Conservation (phyloP, 345 rosid genomes). For the Gossypium mustelinum region DNA sequence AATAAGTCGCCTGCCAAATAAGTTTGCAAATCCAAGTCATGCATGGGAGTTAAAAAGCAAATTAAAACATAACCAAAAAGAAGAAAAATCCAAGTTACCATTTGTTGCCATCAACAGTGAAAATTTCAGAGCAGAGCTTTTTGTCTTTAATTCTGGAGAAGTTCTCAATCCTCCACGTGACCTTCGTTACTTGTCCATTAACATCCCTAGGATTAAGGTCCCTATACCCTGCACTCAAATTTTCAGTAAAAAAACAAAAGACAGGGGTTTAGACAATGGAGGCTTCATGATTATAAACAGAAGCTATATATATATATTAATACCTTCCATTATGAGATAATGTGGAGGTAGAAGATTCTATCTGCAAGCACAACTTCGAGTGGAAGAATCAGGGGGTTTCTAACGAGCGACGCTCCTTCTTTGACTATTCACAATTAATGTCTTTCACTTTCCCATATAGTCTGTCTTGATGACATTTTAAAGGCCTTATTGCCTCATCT, state of each 20-base stretch:
- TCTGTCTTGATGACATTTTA: too few species aligned
- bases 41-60: background rate
- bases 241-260: background rate
- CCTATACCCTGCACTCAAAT: background rate
- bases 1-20: constrained; percentile 50
- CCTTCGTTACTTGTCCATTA: background rate
- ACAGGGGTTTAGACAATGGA: background rate
- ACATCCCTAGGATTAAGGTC: too few species aligned
- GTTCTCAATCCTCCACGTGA: constrained; percentile 40
- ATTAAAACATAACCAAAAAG: background rate
- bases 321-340: background rate
- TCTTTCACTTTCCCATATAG: too few species aligned
- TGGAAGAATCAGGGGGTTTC: background rate
- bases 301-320: too few species aligned
- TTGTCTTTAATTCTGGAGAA: constrained; percentile 29
- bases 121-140: constrained; percentile 36
- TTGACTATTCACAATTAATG: too few species aligned
- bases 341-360: background rate
- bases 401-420: too few species aligned
- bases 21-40: too few species aligned
- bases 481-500: too few species aligned
- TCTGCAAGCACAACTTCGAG: background rate
- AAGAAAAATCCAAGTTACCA: constrained; percentile 21
- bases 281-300: background rate
- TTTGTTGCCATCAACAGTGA: constrained; percentile 61